Conservation (phyloP, 2,329 filamentous ascomycete genomes). For the Alternaria dauci region DNA sequence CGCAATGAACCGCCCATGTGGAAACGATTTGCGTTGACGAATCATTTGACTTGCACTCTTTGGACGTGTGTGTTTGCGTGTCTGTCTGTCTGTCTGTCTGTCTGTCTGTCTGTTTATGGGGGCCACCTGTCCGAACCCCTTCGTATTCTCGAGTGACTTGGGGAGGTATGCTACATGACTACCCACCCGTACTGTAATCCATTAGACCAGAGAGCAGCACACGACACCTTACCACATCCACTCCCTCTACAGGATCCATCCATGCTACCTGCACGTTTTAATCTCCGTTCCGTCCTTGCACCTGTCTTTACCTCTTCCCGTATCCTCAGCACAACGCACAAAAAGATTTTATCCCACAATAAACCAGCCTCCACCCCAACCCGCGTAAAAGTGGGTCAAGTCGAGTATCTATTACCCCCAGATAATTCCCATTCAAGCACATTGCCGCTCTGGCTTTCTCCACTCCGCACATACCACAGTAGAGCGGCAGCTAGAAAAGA, state of each 20-base stretch:
- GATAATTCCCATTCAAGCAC: not conserved
- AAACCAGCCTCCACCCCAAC: not conserved
- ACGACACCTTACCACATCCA: not conserved
- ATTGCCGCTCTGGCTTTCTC: not conserved
- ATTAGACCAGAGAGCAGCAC: not conserved
- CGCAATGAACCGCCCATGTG: not conserved
- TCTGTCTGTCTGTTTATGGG: not conserved
- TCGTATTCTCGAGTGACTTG: not conserved
- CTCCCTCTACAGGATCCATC: too few species aligned
- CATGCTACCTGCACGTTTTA: not conserved
- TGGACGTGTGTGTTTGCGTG: not conserved
- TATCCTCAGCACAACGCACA: too few species aligned
- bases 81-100: too few species aligned
- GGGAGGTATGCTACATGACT: not conserved
- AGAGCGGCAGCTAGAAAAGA: not conserved
- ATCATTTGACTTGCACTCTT: not conserved
- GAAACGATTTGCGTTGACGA: not conserved
- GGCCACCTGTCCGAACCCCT: not conserved
- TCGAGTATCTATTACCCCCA: constrained; percentile 5
- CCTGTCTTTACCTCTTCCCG: too few species aligned
- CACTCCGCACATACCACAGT: not conserved
- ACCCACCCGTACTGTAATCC: not conserved
- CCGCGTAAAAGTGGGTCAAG: not conserved
- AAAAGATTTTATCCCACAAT: not conserved
- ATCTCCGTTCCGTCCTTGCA: not conserved